These are phyloP conservation scores for Clarireedia sp. DNA, from an alignment of 2,329 filamentous ascomycete genomes.

Conservation along the genomic window DNA sequence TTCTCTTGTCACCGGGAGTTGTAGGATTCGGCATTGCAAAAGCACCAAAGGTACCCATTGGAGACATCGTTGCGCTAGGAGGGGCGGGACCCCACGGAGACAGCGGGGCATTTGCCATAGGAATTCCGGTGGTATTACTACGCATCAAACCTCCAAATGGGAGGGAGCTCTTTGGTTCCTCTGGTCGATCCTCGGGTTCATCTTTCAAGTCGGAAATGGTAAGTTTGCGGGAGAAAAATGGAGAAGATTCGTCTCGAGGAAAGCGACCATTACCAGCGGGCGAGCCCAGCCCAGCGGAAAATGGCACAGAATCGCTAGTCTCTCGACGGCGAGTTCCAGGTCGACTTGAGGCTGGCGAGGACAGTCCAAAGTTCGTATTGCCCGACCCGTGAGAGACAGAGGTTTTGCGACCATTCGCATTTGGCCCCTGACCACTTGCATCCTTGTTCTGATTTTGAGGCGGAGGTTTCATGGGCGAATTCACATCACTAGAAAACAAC, in stretches of 20 bases:
- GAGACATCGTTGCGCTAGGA: slow-evolving; percentile 55
- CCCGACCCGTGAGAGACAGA: slow-evolving; percentile 64
- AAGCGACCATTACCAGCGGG: slow-evolving; percentile 53
- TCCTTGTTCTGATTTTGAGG: slow-evolving; percentile 56
- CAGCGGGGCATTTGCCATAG: slow-evolving; percentile 35
- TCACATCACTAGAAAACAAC: slow-evolving; percentile 80
- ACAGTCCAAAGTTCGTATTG: slow-evolving; percentile 56
- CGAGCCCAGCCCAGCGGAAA: slow-evolving; percentile 41
- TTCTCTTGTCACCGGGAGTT: slow-evolving; percentile 62
- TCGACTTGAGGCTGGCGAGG: slow-evolving; percentile 65
- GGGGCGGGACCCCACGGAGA: slow-evolving; percentile 39
- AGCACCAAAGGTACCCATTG: slow-evolving; percentile 82
- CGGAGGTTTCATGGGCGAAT: slow-evolving; percentile 84
- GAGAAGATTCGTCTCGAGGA: slow-evolving; percentile 52
- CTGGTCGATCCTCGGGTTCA: slow-evolving; percentile 43
- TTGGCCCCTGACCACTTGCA: slow-evolving; percentile 46
- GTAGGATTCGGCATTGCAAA: slow-evolving; percentile 63
- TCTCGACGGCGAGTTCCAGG: slow-evolving; percentile 76
- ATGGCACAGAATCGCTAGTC: slow-evolving; percentile 61
- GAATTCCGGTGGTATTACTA: slow-evolving; percentile 44
- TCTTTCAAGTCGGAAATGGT: slow-evolving; percentile 43
- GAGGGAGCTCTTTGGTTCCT: slow-evolving; percentile 34
- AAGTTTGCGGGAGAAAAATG: slow-evolving; percentile 49
- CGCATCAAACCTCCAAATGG: slow-evolving; percentile 43
- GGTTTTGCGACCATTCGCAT: slow-evolving; percentile 64